Base-by-base conservation (phyloP, 345 rosid genomes). In the Kandelia obovata region DNA sequence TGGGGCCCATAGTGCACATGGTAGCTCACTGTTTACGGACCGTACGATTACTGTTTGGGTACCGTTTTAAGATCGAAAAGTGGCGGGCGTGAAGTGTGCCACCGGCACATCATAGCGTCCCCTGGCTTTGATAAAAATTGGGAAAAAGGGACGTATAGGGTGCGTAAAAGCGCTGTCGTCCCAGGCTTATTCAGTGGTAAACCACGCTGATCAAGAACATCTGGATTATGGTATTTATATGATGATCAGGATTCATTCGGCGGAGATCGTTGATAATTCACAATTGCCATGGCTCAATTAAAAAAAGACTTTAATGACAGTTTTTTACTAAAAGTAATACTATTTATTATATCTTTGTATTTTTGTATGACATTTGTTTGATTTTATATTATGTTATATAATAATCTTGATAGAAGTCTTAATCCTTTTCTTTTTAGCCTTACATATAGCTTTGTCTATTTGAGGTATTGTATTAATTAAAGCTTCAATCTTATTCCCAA, bases 71-170 rank as follows among this genome's bases (percentile, higher is more conserved):
- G 67, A 34, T 64, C 66, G 30, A 60, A 59, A 59, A 17, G 26
- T 0, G 53, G 20, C 49, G 49, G 56, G 28, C 10, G 61, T 53
- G 26, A 19, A 21, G 66, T 16, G 70, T 47, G 27, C 60, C 61
- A 9, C 5, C 6, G 39, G 71, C 71, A 56, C 66, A 60, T 1
- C 23, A 51, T 66, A 66, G 67, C 61, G 39, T 4, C 19, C 8
- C 8, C 0, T 0, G 31, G 55, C 43, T 26, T 61, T 58, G 60
- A 49, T 37, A 61, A 70, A 61, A 13, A 53, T 2, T 15, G 66
- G 17, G 28, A 80, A 70, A 70, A 58, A 58, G 70, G 53, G 68
- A 70, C 61, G 30, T 61, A 65, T 73, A 58, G 20, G 75, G 75
- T 58, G 57, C 39, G 25, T 3, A 0, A 27, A 15, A 21, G n/a